These are phyloP conservation scores for Raphanus hybrid DNA, from an alignment of 441 rosid genomes.

Conservation along the genomic window DNA sequence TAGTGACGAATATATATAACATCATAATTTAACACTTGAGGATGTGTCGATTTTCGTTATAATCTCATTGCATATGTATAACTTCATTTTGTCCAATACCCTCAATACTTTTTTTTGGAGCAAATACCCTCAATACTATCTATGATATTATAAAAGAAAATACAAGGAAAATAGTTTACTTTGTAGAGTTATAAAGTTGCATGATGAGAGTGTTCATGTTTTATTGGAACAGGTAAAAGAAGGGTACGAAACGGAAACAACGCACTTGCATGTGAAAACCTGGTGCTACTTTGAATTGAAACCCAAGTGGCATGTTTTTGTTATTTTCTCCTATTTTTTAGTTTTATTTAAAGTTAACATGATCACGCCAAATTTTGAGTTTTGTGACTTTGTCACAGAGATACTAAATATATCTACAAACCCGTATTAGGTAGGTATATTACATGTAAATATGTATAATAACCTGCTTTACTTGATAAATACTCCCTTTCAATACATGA, in stretches of 20 bases:
- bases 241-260: slow-evolving; percentile 22
- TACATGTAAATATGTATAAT: too few species aligned
- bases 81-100: background rate
- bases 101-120: too few species aligned
- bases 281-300: slow-evolving; percentile 22
- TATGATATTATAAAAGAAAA: background rate
- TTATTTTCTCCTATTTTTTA: background rate
- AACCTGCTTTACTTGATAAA: too few species aligned
- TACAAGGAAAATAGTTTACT: background rate
- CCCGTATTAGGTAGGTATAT: too few species aligned
- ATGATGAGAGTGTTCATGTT: slow-evolving; percentile 17
- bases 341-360: too few species aligned
- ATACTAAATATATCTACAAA: too few species aligned
- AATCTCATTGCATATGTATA: background rate
- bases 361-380: too few species aligned
- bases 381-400: too few species aligned
- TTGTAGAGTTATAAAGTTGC: slow-evolving; percentile 14
- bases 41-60: background rate
- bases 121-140: background rate
- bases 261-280: slow-evolving; percentile 37
- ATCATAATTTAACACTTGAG: background rate
- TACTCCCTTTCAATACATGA: too few species aligned
- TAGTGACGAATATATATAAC: background rate
- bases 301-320: slow-evolving; percentile 34
- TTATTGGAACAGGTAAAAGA: slow-evolving; percentile 27